Base-by-base conservation (phyloP, 2,329 filamentous ascomycete species). In the Cladosporium sphaerospermum region DNA sequence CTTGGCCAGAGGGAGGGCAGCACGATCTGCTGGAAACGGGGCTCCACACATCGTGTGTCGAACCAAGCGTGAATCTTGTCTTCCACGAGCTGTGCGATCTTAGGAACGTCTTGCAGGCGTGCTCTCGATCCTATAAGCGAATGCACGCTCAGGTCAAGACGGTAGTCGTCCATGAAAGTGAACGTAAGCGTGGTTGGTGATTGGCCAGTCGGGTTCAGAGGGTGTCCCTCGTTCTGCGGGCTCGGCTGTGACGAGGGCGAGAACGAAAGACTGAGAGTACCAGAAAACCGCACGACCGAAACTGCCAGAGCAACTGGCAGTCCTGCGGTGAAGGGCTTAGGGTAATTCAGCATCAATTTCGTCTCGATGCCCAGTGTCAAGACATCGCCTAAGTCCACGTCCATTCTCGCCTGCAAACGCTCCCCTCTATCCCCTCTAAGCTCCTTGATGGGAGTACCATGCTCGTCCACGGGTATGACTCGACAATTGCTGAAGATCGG, bases 401-500 rank as follows among this genome's bases (percentile, higher is more conserved):
- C 93, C 88, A 99, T 95, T 55, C 91, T 78, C 1, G 93, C 93
- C 70, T 99, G 93, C 16, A 99, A 76, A 37, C 91, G 80, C 18
- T 89, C 89, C 50, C 82, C 80, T 33, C 76, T 75, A 57, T 71
- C 73, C 13, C 67, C 69, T 13, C 61, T 66, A 6, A 69, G 57
- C 67, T 59, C 69, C 61, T 62, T 67, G 14, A 75, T 78, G 34
- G 85, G 73, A 42, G 73, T 70, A 1, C 86, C 86, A 69, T 91
- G 86, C 61, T 92, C 88, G 62, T 89, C 85, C 0, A 96, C 88
- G 2, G 91, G 89, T 56, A 96, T 96, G 52, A 99, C 87, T 55
- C 93, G 84, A 66, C 93, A 97, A 70, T 99, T 99, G 75, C 91
- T 96, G 70, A 99, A 95, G 50, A 99, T 99, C 28, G 93, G 93